Evolutionary conservation across 2,329 filamentous ascomycete species (phyloP).

Genomic region (Lasiodiplodia theobromae): DNA sequence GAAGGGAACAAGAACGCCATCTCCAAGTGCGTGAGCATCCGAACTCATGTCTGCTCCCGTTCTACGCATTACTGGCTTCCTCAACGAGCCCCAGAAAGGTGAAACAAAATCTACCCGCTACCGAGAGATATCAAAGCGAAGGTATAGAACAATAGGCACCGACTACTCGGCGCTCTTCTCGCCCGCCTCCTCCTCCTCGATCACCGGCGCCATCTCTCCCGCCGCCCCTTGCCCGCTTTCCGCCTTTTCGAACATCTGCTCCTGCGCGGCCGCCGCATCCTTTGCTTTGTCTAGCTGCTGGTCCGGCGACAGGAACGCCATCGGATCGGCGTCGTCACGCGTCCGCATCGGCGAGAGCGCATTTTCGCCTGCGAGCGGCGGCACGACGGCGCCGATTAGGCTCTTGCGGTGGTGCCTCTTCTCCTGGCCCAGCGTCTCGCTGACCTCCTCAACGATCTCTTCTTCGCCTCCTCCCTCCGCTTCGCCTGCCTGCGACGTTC

Average conservation of each 20-base stretch:
- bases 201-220: slow-evolving; percentile 1
- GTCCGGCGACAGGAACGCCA: slow-evolving; percentile 9
- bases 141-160: not conserved
- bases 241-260: slow-evolving; percentile 11
- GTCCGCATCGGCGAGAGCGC: slow-evolving; percentile 41
- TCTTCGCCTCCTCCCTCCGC: slow-evolving; percentile 2
- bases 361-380: slow-evolving; percentile 37
- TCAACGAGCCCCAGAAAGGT: not conserved
- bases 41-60: not conserved
- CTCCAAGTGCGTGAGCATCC: not conserved
- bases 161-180: not conserved
- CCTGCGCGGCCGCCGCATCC: slow-evolving; percentile 7
- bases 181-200: not conserved
- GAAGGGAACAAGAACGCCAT: not conserved
- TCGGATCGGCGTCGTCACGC: slow-evolving; percentile 33
- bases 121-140: slow-evolving; percentile 1
- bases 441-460: slow-evolving; percentile 44
- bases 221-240: slow-evolving; percentile 11
- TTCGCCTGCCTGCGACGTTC: not conserved
- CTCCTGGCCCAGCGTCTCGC: slow-evolving; percentile 45
- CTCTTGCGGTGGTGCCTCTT: slow-evolving; percentile 52
- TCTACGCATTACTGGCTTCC: slow-evolving; percentile 19
- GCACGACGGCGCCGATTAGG: slow-evolving; percentile 44
- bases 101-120: not conserved
- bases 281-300: slow-evolving; percentile 20